Evolutionary conservation across 2,329 filamentous ascomycete species (phyloP), one percentile per base, ranked within the genome.

Genomic region (Colletotrichum aenigma): DNA sequence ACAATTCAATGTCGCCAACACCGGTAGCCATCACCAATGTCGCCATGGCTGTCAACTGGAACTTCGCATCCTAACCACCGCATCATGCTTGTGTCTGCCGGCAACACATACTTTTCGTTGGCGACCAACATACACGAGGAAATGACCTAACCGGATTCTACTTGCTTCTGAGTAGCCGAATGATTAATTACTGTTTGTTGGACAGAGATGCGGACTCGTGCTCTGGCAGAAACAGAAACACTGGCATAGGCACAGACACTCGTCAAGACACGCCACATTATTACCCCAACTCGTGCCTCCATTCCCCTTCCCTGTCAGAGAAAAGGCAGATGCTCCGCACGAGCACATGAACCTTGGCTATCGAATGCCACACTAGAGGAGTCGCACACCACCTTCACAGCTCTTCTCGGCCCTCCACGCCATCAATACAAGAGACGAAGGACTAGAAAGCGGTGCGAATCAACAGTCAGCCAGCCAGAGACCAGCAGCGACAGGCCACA

Each of bases 241-340:
- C 38, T n/a, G 28, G 34, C 56, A 62, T n/a, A 52, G 36, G 56
- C 56, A 65, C 48, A 30, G 26, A 36, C n/a, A 58, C 71, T 52
- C 26, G 12, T 61, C 70, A 32, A 66, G 55, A 66, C 68, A 75
- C 52, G 72, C 72, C 72, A 62, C 68, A 68, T 62, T 71, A 62
- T 55, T 55, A 71, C 60, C 67, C 67, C 70, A 68, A 65, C 43
- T 56, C 26, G 58, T 43, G 68, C 64, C 61, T 64, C 73, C 73
- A 75, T 73, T 58, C 56, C 66, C 55, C 48, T 66, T 66, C 68
- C 67, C 48, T 69, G 66, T 69, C 32, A 32, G 18, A 18, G 60
- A 52, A 9, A 18, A 28, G 67, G 67, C 13, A 52, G 56, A 21
- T 36, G 36, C 56, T 64, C 68, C 52, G 66, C 52, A 60, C 32